Conservation (phyloP, 176 grass and related monocot species). For the Guadua angustifolia region DNA sequence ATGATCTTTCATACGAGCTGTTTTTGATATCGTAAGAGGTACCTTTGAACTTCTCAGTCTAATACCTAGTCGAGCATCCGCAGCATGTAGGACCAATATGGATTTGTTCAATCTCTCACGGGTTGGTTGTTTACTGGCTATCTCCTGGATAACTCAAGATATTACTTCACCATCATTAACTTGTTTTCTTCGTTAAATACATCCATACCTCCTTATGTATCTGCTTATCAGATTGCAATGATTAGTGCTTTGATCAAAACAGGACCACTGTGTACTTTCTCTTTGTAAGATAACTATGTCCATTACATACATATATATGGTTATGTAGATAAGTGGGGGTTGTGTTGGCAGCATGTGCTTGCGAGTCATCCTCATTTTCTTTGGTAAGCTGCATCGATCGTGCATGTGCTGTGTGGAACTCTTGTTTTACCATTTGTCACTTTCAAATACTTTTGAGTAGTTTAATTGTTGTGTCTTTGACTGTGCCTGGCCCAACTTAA, state of each 20-base stretch:
- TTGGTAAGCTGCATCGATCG: not conserved
- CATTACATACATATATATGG: not conserved
- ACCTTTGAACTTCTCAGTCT: slow-evolving; percentile 8
- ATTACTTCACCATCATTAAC: slow-evolving; percentile 14
- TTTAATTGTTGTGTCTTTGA: not conserved
- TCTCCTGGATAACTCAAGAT: slow-evolving; percentile 6
- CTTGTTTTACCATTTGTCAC: not conserved
- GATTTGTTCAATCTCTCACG: not conserved
- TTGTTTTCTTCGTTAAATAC: not conserved
- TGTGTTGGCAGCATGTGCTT: slow-evolving; percentile 26
- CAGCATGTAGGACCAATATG: not conserved
- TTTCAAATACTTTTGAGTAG: not conserved
- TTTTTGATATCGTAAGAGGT: slow-evolving; percentile 26
- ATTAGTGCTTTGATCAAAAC: slow-evolving; percentile 27
- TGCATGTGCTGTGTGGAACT: slow-evolving; percentile 24
- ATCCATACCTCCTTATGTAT: not conserved
- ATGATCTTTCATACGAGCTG: not conserved
- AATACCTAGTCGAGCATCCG: slow-evolving; percentile 5
- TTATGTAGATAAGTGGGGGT: slow-evolving; percentile 2
- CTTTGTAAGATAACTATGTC: slow-evolving; percentile 13
- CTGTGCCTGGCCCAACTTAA: not conserved
- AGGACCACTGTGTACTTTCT: slow-evolving; percentile 14
- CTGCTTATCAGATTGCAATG: slow-evolving; percentile 38
- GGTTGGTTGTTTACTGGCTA: not conserved
- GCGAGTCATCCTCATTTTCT: not conserved